Conservation (phyloP, 208 protist genomes). For the Endotrypanum monterogeii region DNA sequence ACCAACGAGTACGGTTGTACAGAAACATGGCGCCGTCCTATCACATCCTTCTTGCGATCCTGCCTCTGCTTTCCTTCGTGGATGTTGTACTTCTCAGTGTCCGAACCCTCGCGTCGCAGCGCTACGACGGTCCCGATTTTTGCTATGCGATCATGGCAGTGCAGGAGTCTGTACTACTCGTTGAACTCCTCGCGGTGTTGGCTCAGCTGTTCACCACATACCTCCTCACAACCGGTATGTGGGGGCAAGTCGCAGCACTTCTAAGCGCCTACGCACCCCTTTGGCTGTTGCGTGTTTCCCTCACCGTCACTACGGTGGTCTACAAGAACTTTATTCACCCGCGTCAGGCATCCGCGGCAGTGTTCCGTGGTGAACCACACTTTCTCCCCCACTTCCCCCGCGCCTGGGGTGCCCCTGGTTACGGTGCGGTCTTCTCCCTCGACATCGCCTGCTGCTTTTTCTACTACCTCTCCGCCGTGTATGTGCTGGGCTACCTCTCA, state of each 20-base stretch:
- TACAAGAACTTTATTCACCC: conserved; percentile 47
- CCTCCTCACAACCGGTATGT: conserved; percentile 42
- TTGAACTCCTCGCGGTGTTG: conserved; percentile 31
- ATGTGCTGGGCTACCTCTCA: conserved; percentile 40
- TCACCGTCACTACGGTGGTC: conserved; percentile 49
- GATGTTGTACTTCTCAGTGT: conserved; percentile 49
- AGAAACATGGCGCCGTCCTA: conserved; percentile 17
- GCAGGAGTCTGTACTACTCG: conserved; percentile 47
- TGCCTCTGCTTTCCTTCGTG: conserved; percentile 27
- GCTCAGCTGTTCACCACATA: conserved; percentile 37
- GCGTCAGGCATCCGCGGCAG: conserved; percentile 10
- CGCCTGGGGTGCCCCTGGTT: conserved; percentile 45
- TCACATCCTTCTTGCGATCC: conserved; percentile 14
- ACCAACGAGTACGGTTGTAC: not conserved
- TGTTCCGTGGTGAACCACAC: not conserved
- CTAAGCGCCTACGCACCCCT: conserved; percentile 27
- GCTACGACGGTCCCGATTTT: conserved; percentile 13
- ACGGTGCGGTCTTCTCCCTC: conserved; percentile 36
- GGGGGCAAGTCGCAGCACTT: conserved; percentile 20
- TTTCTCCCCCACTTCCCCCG: conserved; percentile 3
- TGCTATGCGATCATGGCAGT: conserved; percentile 41
- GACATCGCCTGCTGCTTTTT: conserved; percentile 40
- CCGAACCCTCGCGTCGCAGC: conserved; percentile 29
- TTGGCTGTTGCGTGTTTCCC: conserved; percentile 40
- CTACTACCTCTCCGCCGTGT: conserved; percentile 37